phyloP scores from a whole-genome alignment of 192 early-diverging fungal genomes.

The Gamsiella multidivaricata region DNA sequence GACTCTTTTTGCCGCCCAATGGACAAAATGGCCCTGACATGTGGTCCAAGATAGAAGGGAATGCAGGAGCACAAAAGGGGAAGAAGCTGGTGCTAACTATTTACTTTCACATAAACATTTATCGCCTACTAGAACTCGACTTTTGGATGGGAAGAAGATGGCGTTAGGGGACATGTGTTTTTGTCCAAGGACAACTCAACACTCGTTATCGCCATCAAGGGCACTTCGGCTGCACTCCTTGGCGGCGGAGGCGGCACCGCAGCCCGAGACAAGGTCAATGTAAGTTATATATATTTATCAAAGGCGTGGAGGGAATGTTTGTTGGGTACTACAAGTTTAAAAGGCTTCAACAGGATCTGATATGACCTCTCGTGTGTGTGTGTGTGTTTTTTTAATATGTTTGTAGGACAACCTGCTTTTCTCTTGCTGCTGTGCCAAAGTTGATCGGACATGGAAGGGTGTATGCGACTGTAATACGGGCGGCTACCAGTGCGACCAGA shows the following conservation, averaged over 20 bases:
- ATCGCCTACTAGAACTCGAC: constrained; percentile 68
- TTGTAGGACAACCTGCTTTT: constrained; percentile 90
- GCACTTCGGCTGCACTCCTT: constrained; percentile 77
- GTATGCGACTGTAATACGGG: constrained; percentile 88
- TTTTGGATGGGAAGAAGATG: constrained; percentile 81
- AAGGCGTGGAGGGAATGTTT: too few species aligned
- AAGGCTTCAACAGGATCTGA: neutral
- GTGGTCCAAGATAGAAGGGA: constrained; percentile 9
- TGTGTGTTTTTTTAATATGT: neutral
- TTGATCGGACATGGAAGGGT: constrained; percentile 81
- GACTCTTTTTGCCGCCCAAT: constrained; percentile 78
- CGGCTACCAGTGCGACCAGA: constrained; percentile 66
- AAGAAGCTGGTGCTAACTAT: too few species aligned
- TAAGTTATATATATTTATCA: constrained; percentile 21
- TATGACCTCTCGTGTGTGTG: neutral
- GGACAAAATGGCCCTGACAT: constrained; percentile 70
- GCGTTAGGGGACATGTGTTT: constrained; percentile 91
- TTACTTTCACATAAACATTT: too few species aligned
- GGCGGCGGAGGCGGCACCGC: constrained; percentile 75
- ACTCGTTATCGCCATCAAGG: constrained; percentile 89
- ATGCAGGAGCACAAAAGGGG: neutral
- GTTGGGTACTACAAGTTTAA: too few species aligned
- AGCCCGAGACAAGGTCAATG: constrained; percentile 78
- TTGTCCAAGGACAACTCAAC: constrained; percentile 70
- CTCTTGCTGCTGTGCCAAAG: constrained; percentile 96